These are phyloP conservation scores for Mycena amicta DNA, from an alignment of 768 basidiomycete genomes.

Conservation along the genomic window DNA sequence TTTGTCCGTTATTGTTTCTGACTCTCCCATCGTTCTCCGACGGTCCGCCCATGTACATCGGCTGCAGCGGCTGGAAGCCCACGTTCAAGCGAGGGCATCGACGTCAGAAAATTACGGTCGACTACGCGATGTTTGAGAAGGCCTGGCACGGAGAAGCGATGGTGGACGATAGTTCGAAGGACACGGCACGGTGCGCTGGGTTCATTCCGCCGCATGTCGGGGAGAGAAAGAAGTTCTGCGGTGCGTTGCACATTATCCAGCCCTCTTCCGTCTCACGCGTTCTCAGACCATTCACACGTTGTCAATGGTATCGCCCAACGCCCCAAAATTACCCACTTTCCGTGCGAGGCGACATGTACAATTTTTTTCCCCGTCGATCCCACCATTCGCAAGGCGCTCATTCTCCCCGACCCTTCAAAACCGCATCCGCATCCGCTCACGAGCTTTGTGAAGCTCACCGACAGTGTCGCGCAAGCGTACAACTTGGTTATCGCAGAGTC, in stretches of 20 bases:
- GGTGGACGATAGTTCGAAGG: background rate
- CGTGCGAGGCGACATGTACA: too few relatives aligned
- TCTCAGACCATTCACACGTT: slow-evolving; percentile 2
- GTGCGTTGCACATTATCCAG: background rate
- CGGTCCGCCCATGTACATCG: background rate
- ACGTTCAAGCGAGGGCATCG: background rate
- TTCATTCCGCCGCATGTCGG: background rate
- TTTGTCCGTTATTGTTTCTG: background rate
- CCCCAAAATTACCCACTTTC: too few relatives aligned
- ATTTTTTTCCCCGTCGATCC: slow-evolving; percentile 5
- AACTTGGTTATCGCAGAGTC: slow-evolving; percentile 6
- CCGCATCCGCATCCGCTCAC: slow-evolving; percentile 24
- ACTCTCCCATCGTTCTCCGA: background rate
- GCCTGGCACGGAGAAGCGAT: background rate
- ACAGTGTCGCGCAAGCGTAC: background rate
- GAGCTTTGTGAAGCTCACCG: slow-evolving; percentile 12
- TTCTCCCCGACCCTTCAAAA: background rate
- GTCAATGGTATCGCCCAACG: background rate
- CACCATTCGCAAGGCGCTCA: background rate
- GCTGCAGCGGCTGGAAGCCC: too few relatives aligned
- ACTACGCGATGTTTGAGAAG: background rate
- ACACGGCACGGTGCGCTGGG: background rate
- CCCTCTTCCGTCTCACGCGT: background rate
- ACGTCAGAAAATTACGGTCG: background rate
- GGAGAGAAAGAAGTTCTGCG: background rate